Conservation (phyloP, 179 eudicot species). For the Silene noctiflora region DNA sequence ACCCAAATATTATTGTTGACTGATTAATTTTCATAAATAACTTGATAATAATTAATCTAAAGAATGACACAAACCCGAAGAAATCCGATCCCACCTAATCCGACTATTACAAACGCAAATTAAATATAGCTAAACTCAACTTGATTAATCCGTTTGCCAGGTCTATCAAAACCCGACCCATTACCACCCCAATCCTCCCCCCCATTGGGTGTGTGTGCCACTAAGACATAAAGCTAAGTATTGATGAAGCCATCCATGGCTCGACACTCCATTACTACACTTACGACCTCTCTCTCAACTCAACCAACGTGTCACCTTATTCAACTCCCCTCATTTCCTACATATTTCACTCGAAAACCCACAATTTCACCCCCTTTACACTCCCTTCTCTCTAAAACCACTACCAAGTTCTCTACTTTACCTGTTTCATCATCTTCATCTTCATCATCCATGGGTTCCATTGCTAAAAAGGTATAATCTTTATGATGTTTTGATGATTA, state of each 20-base stretch:
- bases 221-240: neutral
- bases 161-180: neutral
- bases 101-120: too few species aligned
- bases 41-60: too few species aligned
- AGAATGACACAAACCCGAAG: too few species aligned
- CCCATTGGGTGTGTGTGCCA: neutral
- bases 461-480: constrained; percentile 52
- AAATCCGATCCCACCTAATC: too few species aligned
- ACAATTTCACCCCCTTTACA: constrained; percentile 15
- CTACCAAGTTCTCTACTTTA: constrained; percentile 23
- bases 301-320: constrained; percentile 42
- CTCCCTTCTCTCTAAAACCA: constrained; percentile 6
- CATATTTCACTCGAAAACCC: constrained; percentile 31
- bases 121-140: too few species aligned
- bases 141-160: too few species aligned
- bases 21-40: too few species aligned
- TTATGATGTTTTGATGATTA: neutral
- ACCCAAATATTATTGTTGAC: too few species aligned
- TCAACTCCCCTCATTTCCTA: constrained; percentile 21
- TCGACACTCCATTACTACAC: constrained; percentile 11
- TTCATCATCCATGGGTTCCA: constrained; percentile 60
- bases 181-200: neutral
- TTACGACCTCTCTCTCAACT: constrained; percentile 13
- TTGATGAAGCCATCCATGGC: constrained; percentile 26
- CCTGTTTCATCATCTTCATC: constrained; percentile 25